A percentile compares a stretch with the other conserved stretches of the same genome.
These are phyloP conservation scores for Limonium bicolor DNA, from an alignment of 148 eudicot species.

Conservation along the genomic window DNA sequence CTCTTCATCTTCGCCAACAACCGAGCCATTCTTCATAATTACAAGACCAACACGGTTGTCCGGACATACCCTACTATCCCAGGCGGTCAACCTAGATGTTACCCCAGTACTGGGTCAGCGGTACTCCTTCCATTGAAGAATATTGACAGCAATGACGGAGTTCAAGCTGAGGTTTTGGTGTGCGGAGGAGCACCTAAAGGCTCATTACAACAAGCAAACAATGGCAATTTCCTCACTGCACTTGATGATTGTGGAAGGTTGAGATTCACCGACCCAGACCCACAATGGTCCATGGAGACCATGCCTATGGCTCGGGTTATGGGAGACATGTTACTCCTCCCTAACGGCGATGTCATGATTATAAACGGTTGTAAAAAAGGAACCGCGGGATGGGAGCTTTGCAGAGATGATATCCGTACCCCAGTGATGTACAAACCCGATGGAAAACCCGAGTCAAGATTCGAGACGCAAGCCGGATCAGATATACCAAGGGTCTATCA, in stretches of 20 bases:
- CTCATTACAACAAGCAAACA: slow-evolving; percentile 11
- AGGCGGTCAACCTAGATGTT: slow-evolving; percentile 49
- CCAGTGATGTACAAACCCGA: slow-evolving; percentile 46
- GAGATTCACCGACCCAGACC: slow-evolving; percentile 32
- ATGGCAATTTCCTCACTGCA: slow-evolving; percentile 15
- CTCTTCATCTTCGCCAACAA: slow-evolving; percentile 68
- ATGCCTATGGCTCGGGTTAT: slow-evolving; percentile 51
- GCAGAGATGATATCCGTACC: slow-evolving; percentile 31
- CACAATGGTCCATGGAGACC: slow-evolving; percentile 42
- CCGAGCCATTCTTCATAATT: slow-evolving; percentile 52
- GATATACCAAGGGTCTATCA: slow-evolving; percentile 57
- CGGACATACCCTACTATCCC: slow-evolving; percentile 42
- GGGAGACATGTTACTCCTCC: slow-evolving; percentile 55
- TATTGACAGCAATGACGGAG: neutral
- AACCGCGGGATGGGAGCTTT: slow-evolving; percentile 62
- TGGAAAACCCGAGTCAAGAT: slow-evolving; percentile 21
- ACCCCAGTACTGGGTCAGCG: slow-evolving; percentile 70
- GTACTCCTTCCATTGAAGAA: slow-evolving; percentile 46
- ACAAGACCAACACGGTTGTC: slow-evolving; percentile 15
- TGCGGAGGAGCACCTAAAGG: slow-evolving; percentile 63
- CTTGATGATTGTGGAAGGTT: slow-evolving; percentile 37
- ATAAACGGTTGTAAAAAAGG: slow-evolving; percentile 56
- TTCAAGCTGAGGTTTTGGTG: slow-evolving; percentile 25
- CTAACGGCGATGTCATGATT: slow-evolving; percentile 37
- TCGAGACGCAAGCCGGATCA: slow-evolving; percentile 32